phyloP scores from a whole-genome alignment of 176 grass and related monocot species.

The Aegilops longissima region DNA sequence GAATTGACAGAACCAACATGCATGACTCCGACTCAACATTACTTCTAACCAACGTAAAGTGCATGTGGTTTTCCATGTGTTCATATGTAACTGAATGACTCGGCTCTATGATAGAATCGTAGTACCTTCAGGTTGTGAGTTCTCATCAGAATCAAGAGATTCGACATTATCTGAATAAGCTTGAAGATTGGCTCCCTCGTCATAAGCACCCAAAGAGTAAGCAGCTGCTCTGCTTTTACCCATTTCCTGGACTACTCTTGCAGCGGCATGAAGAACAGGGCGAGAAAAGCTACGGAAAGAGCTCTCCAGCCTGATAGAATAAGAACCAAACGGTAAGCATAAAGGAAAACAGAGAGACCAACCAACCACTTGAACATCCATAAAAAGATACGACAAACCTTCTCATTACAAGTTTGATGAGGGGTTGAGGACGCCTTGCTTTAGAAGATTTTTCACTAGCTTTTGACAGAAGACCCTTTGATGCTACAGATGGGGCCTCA shows the following conservation, averaged over 20 bases:
- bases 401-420: constrained; percentile 97
- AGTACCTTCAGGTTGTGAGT: constrained; percentile 82
- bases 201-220: constrained; percentile 88
- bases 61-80: not conserved
- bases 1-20: not conserved
- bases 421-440: constrained; percentile 85
- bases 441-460: constrained; percentile 86
- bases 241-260: constrained; percentile 99
- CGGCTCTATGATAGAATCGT: constrained; percentile 5
- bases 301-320: constrained; percentile 76
- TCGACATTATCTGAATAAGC: constrained; percentile 79
- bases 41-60: not conserved
- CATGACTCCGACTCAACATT: not conserved
- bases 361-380: constrained; percentile 21
- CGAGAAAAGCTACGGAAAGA: constrained; percentile 98
- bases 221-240: constrained; percentile 97
- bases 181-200: constrained; percentile 73
- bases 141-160: constrained; percentile 81
- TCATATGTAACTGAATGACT: not conserved
- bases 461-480: constrained; percentile 64
- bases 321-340: constrained; percentile 17
- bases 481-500: constrained; percentile 91
- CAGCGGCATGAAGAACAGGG: constrained; percentile 91
- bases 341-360: constrained; percentile 11
- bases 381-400: constrained; percentile 46